Percentiles rank a stretch among this genome's conserved stretches.
These are phyloP conservation scores for Trypanosoma boissoni DNA, from an alignment of 208 protist species.

Conservation along the genomic window DNA sequence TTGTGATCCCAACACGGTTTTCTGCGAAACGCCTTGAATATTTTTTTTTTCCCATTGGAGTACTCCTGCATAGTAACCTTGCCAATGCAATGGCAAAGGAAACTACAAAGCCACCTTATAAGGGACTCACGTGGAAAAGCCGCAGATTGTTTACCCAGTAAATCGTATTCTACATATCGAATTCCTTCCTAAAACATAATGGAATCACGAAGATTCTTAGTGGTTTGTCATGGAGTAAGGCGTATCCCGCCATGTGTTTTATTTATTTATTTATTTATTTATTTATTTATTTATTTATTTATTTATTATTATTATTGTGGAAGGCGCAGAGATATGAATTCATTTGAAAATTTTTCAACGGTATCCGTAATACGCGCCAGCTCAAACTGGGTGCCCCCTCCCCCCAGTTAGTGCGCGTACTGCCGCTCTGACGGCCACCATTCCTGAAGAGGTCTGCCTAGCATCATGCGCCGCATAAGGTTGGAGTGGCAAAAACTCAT, in stretches of 20 bases:
- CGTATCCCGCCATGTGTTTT: not conserved
- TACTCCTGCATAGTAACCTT: not conserved
- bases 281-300: too few species aligned
- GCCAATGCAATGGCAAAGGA: not conserved
- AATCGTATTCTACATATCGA: not conserved
- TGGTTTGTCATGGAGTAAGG: not conserved
- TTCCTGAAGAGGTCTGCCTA: not conserved
- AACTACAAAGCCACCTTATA: not conserved
- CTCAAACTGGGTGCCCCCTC: not conserved
- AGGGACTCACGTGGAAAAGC: not conserved
- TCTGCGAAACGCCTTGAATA: constrained; percentile 1
- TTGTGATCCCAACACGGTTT: not conserved
- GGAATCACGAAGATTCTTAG: not conserved
- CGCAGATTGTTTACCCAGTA: not conserved
- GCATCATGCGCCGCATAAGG: not conserved
- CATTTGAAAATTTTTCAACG: constrained; percentile 4
- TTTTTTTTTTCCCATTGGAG: not conserved
- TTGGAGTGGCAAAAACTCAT: not conserved
- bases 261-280: too few species aligned
- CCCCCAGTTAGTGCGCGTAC: not conserved
- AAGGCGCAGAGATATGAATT: constrained; percentile 1
- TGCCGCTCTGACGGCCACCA: not conserved
- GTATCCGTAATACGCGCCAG: not conserved
- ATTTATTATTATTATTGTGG: too few species aligned
- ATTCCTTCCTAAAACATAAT: not conserved